Conservation (phyloP, 129 eudicot species). For the Pulicaria dysenterica region DNA sequence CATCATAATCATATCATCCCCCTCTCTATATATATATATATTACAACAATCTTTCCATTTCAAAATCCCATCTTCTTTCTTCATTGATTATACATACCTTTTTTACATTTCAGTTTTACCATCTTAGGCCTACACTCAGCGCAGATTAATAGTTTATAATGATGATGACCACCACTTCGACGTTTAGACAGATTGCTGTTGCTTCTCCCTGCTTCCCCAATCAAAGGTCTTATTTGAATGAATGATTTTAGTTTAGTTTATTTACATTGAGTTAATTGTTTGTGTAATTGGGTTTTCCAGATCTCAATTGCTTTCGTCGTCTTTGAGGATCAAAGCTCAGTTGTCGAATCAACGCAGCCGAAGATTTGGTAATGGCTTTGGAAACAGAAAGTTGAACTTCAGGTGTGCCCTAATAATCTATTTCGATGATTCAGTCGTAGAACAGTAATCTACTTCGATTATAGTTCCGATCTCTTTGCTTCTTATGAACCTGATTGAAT, state of each 20-base stretch:
- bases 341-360: slow-evolving; percentile 32
- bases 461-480: neutral
- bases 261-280: neutral
- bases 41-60: too few species aligned
- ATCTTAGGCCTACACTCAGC: too few species aligned
- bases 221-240: slow-evolving; percentile 8
- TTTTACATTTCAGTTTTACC: too few species aligned
- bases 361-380: slow-evolving; percentile 15
- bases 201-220: slow-evolving; percentile 24
- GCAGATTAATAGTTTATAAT: neutral
- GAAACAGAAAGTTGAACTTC: slow-evolving; percentile 40
- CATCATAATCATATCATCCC: too few species aligned
- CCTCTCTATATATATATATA: too few species aligned
- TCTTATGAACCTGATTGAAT: neutral
- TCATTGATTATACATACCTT: too few species aligned
- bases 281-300: slow-evolving; percentile 2
- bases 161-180: slow-evolving; percentile 7
- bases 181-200: slow-evolving; percentile 23
- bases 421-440: too few species aligned
- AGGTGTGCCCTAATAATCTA: slow-evolving; percentile 14
- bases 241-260: neutral
- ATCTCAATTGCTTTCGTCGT: slow-evolving; percentile 14
- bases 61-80: too few species aligned
- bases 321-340: slow-evolving; percentile 23
- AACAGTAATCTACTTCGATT: too few species aligned